These are phyloP conservation scores for Wickerhamomyces xylosicus DNA, from an alignment of 805 yeast species.

Conservation along the genomic window DNA sequence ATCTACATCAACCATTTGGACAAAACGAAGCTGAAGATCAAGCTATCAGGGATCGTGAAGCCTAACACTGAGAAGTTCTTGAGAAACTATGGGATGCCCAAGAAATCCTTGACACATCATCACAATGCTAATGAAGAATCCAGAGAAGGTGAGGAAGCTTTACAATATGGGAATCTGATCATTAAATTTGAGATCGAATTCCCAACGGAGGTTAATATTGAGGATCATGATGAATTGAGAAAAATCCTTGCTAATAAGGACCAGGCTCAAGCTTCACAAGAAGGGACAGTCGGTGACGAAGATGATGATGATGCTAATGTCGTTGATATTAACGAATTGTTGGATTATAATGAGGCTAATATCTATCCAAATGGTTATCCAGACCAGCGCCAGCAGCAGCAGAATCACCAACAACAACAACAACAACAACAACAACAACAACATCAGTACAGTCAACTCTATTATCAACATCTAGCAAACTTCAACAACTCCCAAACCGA, in stretches of 20 bases:
- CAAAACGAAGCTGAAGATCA: conserved; percentile 27
- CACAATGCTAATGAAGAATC: neutral
- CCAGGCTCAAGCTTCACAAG: neutral
- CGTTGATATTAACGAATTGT: neutral
- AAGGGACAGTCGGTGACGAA: neutral
- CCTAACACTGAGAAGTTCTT: conserved; percentile 39
- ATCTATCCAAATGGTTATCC: too few species aligned
- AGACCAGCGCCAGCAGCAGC: too few species aligned
- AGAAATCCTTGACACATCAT: conserved; percentile 2
- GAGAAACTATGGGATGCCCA: conserved; percentile 55
- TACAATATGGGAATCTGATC: conserved; percentile 41
- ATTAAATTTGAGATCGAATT: conserved; percentile 48
- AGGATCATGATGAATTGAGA: neutral
- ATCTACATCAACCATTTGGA: conserved; percentile 28
- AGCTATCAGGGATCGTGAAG: conserved; percentile 41
- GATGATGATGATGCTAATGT: neutral
- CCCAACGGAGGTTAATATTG: conserved; percentile 29
- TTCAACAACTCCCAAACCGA: too few species aligned
- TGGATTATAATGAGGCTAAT: neutral
- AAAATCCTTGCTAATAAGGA: neutral
- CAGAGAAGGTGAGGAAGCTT: neutral
- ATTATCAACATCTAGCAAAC: too few species aligned
- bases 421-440: too few species aligned
- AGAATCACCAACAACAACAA: too few species aligned
- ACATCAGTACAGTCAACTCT: too few species aligned